Evolutionary conservation across 148 eudicot species (phyloP), one percentile per base, ranked within the genome.

Genomic region (Silene latifolia): DNA sequence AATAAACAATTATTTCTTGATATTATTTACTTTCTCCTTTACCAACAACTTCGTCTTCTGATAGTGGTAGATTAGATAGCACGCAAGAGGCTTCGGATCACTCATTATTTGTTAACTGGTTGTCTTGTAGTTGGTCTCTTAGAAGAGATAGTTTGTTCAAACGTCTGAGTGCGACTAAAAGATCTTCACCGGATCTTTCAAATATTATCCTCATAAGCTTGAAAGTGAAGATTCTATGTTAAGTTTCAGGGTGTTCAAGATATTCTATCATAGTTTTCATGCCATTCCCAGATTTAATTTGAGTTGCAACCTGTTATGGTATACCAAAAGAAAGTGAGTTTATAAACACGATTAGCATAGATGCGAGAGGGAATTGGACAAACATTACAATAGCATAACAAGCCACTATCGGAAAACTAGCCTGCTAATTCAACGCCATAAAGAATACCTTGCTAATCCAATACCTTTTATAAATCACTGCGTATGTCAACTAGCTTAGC

Each of bases 51-150:
- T 87, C 93, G 29, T 80, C 77, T 61, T 67, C 86, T 42, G 89
- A 83, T 14, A 89, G 76, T 27, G 87, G 83, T 62, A 89, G 82
- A 69, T 89, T 89, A 11, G 90, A 86, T 19, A 89, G 85, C 72
- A 82, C 82, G 73, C 89, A 83, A 46, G 93, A 84, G 61, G 89
- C 82, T 42, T 87, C 84, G 66, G 85, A 82, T 76, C 78, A 79
- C 70, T 89, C 90, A 68, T 73, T 73, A 23, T 68, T 79, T 63
- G 83, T 82, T 7, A 85, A 82, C 74, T 71, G 77, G 70, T 42
- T 35, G 78, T 85, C 82, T 17, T 51, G 82, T 68, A 87, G 68
- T 77, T 85, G 84, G 67, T 79, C 81, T 79, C 79, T 80, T 32
- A 89, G n/a, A 61, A 85, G 70, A 25, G 23, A 42, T 35, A 89